A percentile compares a stretch with the other conserved stretches of the same genome.
Conservation (phyloP, 2,329 filamentous ascomycete genomes). For the Penicillium palitans region DNA sequence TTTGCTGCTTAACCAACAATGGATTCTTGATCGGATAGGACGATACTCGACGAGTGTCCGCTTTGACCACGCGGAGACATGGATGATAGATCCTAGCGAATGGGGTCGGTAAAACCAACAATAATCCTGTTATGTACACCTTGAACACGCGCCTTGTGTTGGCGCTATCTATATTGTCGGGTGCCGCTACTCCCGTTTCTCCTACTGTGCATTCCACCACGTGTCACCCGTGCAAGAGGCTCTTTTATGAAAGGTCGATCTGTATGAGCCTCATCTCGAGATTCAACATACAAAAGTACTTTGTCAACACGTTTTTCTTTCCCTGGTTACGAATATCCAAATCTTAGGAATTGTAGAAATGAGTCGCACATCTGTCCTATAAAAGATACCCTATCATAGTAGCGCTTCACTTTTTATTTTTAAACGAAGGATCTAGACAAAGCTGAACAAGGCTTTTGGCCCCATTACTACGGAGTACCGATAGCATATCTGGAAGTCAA, state of each 20-base stretch:
- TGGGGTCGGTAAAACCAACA: neutral
- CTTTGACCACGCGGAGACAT: neutral
- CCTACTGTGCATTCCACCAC: neutral
- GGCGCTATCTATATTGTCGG: neutral
- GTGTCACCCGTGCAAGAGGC: neutral
- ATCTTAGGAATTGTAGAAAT: neutral
- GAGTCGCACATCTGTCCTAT: neutral
- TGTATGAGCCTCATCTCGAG: neutral
- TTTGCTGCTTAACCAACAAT: slow-evolving; percentile 1
- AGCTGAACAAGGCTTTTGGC: neutral
- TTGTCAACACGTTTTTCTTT: no score
- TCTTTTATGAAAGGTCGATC: neutral
- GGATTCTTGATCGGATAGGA: neutral
- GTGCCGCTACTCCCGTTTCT: neutral
- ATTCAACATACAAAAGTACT: neutral
- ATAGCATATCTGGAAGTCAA: neutral
- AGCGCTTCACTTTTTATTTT: neutral
- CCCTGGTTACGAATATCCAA: neutral
- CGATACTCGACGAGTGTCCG: neutral
- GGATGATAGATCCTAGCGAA: neutral
- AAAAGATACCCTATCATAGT: neutral
- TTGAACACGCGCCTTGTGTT: neutral
- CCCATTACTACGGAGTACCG: neutral
- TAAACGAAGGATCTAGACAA: neutral
- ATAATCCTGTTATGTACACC: neutral